These are phyloP conservation scores for Juncus effusus DNA, from an alignment of 176 grass and related monocot genomes.

Conservation along the genomic window DNA sequence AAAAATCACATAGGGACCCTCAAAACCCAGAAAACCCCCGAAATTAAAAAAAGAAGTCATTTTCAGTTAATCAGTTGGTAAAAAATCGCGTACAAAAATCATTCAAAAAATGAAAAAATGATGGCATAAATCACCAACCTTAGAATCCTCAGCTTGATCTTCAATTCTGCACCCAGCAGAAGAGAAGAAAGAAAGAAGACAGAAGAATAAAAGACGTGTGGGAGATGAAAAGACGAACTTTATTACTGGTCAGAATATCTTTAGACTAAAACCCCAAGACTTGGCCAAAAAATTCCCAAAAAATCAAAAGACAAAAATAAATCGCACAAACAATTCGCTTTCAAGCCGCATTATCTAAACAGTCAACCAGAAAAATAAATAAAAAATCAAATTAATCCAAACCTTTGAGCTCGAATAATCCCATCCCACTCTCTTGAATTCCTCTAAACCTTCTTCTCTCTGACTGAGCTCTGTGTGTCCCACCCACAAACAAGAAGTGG, in stretches of 20 bases:
- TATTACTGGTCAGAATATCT: conserved; percentile 9
- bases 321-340: conserved; percentile 12
- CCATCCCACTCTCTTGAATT: background rate
- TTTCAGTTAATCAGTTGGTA: too few species aligned
- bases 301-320: background rate
- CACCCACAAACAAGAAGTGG: conserved; percentile 20
- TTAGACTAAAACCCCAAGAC: conserved; percentile 21
- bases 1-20: conserved; percentile 15
- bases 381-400: background rate
- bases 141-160: background rate
- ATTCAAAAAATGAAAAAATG: background rate
- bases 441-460: background rate
- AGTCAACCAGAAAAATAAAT: background rate
- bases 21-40: conserved; percentile 13
- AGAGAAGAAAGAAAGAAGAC: conserved; percentile 4
- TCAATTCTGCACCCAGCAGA: conserved; percentile 11
- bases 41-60: too few species aligned
- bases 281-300: conserved; percentile 16
- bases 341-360: conserved; percentile 14
- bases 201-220: conserved; percentile 22
- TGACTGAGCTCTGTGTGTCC: background rate
- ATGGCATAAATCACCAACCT: conserved; percentile 4
- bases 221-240: conserved; percentile 1
- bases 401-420: conserved; percentile 5
- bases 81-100: background rate